Evolutionary conservation across 345 rosid species (phyloP), one percentile per base, ranked within the genome.

Genomic region (Dovyalis caffra): DNA sequence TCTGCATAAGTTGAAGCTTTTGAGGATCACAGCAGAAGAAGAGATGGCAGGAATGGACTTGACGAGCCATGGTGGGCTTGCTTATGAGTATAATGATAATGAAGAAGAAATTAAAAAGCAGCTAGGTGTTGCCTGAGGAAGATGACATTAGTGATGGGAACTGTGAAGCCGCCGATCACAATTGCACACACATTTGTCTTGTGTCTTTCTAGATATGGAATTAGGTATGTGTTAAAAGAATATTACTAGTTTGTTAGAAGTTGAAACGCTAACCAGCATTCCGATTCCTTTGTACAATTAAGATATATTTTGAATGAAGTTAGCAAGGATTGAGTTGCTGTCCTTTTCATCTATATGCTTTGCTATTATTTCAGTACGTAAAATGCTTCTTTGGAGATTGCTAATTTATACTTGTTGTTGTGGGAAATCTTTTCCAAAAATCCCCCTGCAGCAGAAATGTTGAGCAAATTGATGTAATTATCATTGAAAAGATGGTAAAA

Each of bases 21-120:
- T 74, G 66, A 74, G 77, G 72, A 74, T 74, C 29, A 51, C 65
- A 26, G 56, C 53, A 68, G 77, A 74, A 56, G 77, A 74, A 35
- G 72, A 74, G 64, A 74, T 38, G 72, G 66, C 72, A 3, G 77
- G 72, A 18, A 38, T 74, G 72, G 77, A 74, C 25, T 5, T 74
- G 57, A 74, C 77, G 11, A 74, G 77, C 66, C 77, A 74, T 58
- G 77, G 73, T 38, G 72, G 66, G 14, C 67, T 15, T 21, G 78
- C 78, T 35, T 75, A 68, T 58, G 66, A 12, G 35, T n/a, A 23
- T 66, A 56, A 31, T 4, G 56, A 35, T 20, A 26, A 23, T 21
- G 60, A 18, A 20, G 60, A 29, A 0, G 32, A 63, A 35, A 5
- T 18, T 8, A 40, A 70, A 25, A 57, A 70, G 37, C 64, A 70